Conservation (phyloP, 2,329 filamentous ascomycete genomes). For the Akanthomyces muscarius region DNA sequence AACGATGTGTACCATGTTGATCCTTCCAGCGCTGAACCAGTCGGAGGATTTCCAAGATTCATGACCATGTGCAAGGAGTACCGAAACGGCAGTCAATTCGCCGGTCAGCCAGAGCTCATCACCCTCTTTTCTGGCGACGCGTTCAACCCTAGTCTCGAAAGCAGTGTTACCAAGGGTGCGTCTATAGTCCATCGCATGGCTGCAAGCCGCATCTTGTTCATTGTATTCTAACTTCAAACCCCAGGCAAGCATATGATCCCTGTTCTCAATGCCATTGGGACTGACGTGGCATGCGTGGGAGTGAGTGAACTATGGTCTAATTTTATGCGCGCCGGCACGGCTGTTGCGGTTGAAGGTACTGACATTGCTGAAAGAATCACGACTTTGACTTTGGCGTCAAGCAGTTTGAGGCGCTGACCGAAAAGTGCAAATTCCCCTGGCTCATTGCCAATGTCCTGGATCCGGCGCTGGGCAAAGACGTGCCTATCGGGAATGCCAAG, state of each 20-base stretch:
- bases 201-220: background rate
- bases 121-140: slow-evolving; percentile 90
- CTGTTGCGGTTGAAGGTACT: background rate
- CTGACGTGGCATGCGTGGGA: slow-evolving; percentile 76
- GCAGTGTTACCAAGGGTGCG: slow-evolving; percentile 77
- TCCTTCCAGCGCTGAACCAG: slow-evolving; percentile 68
- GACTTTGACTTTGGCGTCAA: slow-evolving; percentile 87
- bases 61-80: slow-evolving; percentile 76
- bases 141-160: slow-evolving; percentile 88
- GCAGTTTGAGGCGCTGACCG: slow-evolving; percentile 70
- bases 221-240: background rate
- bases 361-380: slow-evolving; percentile 59
- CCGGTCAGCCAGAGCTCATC: slow-evolving; percentile 60
- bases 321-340: background rate
- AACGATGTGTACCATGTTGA: slow-evolving; percentile 95
- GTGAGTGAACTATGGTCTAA: slow-evolving; percentile 43
- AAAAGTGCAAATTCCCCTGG: slow-evolving; percentile 82
- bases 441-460: slow-evolving; percentile 85
- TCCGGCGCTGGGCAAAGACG: slow-evolving; percentile 69
- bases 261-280: slow-evolving; percentile 72
- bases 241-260: slow-evolving; percentile 80
- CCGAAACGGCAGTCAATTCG: slow-evolving; percentile 55
- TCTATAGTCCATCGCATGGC: too few species aligned
- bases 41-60: slow-evolving; percentile 78
- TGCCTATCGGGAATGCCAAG: slow-evolving; percentile 71